Evolutionary conservation across 2,329 filamentous ascomycete genomes (phyloP).

Genomic region (Neocatenulostroma microsporum): DNA sequence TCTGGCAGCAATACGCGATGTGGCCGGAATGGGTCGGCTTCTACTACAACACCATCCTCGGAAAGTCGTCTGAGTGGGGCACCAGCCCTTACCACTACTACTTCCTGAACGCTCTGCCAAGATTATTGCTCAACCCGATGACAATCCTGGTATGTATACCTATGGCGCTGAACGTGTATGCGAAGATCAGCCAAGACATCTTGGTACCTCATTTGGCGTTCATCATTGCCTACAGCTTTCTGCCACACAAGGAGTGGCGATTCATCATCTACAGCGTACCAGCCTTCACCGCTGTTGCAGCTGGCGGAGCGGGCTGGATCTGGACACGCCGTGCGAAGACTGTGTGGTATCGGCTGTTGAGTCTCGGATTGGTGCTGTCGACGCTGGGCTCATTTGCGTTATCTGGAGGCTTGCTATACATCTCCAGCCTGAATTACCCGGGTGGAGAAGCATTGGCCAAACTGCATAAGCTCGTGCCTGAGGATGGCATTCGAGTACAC

Average conservation of each 20-base stretch:
- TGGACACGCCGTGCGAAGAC: slow-evolving; percentile 54
- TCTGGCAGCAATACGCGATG: slow-evolving; percentile 69
- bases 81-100: slow-evolving; percentile 81
- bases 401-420: slow-evolving; percentile 60
- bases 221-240: slow-evolving; percentile 70
- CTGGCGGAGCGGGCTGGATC: slow-evolving; percentile 64
- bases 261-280: slow-evolving; percentile 90
- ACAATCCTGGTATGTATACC: slow-evolving; percentile 47
- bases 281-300: slow-evolving; percentile 67
- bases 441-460: slow-evolving; percentile 67
- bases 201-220: slow-evolving; percentile 63
- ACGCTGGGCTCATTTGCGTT: slow-evolving; percentile 52
- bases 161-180: slow-evolving; percentile 43
- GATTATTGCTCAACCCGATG: slow-evolving; percentile 74
- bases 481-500: slow-evolving; percentile 35
- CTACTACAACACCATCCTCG: slow-evolving; percentile 80
- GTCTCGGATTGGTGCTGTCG: slow-evolving; percentile 51
- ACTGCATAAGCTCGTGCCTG: slow-evolving; percentile 29
- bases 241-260: slow-evolving; percentile 92
- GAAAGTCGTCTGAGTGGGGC: slow-evolving; percentile 81
- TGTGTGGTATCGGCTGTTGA: slow-evolving; percentile 47
- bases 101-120: slow-evolving; percentile 70
- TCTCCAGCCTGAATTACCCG: slow-evolving; percentile 89
- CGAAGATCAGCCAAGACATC: slow-evolving; percentile 42
- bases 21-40: slow-evolving; percentile 92